Percentiles rank a stretch among this genome's conserved stretches.
Conservation (phyloP, 1,284 basidiomycete species). For the Fomitopsis betulina region DNA sequence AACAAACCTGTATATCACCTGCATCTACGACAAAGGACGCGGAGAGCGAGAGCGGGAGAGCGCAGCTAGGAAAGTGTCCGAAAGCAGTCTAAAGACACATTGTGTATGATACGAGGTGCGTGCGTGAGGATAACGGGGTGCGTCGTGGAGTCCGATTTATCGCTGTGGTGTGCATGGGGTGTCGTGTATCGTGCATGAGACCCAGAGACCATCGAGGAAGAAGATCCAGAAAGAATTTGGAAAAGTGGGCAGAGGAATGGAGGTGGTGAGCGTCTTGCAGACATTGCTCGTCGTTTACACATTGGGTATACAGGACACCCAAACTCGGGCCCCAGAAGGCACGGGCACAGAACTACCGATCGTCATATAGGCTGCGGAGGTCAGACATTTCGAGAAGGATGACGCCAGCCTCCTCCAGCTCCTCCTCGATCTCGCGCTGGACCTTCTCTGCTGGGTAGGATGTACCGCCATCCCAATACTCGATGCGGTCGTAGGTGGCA, state of each 20-base stretch:
- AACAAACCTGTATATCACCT: not conserved
- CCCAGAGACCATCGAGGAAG: not conserved
- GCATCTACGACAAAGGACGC: not conserved
- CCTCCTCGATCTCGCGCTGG: constrained; percentile 40
- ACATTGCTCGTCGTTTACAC: not conserved
- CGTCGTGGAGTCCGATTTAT: not conserved
- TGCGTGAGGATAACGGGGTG: not conserved
- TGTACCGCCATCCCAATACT: constrained; percentile 50
- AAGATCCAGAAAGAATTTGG: not conserved
- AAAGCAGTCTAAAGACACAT: not conserved
- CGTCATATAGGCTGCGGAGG: constrained; percentile 49
- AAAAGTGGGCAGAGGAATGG: not conserved
- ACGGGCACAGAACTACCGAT: constrained; percentile 16
- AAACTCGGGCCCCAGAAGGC: not conserved
- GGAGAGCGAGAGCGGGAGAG: not conserved
- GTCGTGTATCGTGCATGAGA: not conserved
- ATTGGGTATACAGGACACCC: too few relatives aligned
- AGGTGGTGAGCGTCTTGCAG: not conserved
- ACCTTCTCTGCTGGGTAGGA: constrained; percentile 48
- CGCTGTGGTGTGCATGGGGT: not conserved
- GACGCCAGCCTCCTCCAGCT: constrained; percentile 63
- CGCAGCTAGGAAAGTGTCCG: not conserved
- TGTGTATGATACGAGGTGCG: not conserved
- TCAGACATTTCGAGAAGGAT: constrained; percentile 61
- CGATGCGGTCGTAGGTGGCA: constrained; percentile 59